A percentile compares a stretch with the other conserved stretches of the same genome.
Evolutionary conservation across 2,329 filamentous ascomycete species (phyloP).

Genomic region (Diplodia intermedia): DNA sequence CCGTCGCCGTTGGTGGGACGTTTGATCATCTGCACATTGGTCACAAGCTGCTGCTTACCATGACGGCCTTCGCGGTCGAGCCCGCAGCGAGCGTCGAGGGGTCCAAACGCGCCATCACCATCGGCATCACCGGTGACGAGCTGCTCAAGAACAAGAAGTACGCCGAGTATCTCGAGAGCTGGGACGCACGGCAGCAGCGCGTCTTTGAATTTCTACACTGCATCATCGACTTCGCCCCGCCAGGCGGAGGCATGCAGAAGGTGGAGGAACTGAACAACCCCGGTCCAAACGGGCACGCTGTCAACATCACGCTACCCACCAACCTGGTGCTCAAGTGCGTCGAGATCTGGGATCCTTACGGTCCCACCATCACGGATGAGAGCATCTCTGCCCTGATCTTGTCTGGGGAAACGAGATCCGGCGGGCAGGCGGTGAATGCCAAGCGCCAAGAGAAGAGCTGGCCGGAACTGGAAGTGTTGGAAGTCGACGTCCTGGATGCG

Average conservation of each 20-base stretch:
- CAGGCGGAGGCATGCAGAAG: constrained; percentile 52
- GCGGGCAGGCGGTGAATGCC: constrained; percentile 86
- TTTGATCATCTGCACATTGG: constrained; percentile 96
- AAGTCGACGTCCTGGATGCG: constrained; percentile 85
- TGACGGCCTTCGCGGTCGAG: constrained; percentile 74
- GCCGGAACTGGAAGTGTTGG: constrained; percentile 77
- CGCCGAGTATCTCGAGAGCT: constrained; percentile 79
- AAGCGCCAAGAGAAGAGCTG: constrained; percentile 78
- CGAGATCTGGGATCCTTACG: constrained; percentile 85
- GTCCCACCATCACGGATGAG: constrained; percentile 85
- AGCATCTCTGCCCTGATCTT: constrained; percentile 81
- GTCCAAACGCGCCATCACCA: constrained; percentile 65
- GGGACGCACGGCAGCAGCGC: constrained; percentile 73
- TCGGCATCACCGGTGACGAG: constrained; percentile 89
- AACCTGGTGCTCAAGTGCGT: constrained; percentile 77
- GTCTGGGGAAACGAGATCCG: constrained; percentile 84
- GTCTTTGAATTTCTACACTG: constrained; percentile 74
- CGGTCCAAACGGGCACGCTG: constrained; percentile 59
- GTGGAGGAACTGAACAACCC: constrained; percentile 55
- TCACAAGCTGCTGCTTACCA: constrained; percentile 95
- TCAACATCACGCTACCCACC: constrained; percentile 65
- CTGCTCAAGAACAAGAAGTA: constrained; percentile 90
- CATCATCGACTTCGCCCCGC: constrained; percentile 65
- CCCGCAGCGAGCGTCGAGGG: constrained; percentile 37
- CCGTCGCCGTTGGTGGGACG: constrained; percentile 86